Percentiles rank a stretch among this genome's conserved stretches.
These are phyloP conservation scores for Pseudogymnoascus pannorum DNA, from an alignment of 2,329 filamentous ascomycete species.

Conservation along the genomic window DNA sequence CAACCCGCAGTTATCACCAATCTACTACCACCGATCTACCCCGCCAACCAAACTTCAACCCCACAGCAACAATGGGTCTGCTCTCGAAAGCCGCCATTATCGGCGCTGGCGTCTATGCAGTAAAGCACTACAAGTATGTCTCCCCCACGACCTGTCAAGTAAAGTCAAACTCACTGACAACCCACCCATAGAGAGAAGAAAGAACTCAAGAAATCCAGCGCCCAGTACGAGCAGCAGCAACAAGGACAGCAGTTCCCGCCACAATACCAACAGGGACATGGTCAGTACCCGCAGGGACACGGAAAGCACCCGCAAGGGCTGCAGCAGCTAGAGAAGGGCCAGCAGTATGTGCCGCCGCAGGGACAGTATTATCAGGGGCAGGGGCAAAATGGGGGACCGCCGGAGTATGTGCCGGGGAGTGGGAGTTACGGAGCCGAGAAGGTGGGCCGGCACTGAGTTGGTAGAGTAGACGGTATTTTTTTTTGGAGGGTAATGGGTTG, in stretches of 20 bases:
- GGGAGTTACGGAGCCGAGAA: background rate
- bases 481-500: background rate
- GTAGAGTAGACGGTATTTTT: background rate
- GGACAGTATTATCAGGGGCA: background rate
- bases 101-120: constrained; percentile 1
- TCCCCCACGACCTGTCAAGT: background rate
- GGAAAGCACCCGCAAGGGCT: background rate
- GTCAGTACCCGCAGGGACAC: background rate
- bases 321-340: background rate
- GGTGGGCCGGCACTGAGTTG: background rate
- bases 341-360: background rate
- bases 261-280: background rate
- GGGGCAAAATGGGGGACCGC: background rate
- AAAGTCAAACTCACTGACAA: background rate
- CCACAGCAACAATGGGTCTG: background rate
- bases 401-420: background rate
- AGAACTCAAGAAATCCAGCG: background rate
- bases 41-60: background rate
- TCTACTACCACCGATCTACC: background rate
- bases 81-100: background rate
- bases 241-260: background rate
- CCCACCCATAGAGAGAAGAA: background rate
- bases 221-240: background rate
- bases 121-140: background rate
- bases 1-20: background rate